Evolutionary conservation across 345 rosid species (phyloP).

Genomic region (Angophora floribunda): DNA sequence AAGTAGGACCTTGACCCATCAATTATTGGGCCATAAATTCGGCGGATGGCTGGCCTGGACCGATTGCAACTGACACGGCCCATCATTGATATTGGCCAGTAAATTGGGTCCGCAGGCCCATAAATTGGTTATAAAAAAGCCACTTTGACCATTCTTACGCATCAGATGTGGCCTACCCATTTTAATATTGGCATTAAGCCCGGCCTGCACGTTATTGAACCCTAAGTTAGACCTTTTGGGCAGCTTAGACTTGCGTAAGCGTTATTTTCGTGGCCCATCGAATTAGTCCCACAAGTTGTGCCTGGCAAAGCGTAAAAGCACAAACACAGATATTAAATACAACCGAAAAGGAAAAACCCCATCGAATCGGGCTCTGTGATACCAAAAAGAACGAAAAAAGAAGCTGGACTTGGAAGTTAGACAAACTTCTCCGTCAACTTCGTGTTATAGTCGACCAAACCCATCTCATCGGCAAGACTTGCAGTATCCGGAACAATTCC

Average conservation of each 20-base stretch:
- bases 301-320: background rate
- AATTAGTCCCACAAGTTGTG: background rate
- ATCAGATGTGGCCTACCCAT: background rate
- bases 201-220: background rate
- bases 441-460: background rate
- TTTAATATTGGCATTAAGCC: background rate
- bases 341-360: background rate
- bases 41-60: background rate
- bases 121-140: background rate
- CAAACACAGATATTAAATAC: background rate
- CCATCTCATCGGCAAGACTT: conserved; percentile 46
- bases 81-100: background rate
- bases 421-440: background rate
- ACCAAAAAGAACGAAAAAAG: too few relatives aligned
- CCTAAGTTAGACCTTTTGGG: background rate
- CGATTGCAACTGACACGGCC: background rate
- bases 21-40: background rate
- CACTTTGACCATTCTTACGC: background rate
- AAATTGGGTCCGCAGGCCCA: background rate
- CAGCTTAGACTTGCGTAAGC: background rate
- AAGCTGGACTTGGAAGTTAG: background rate
- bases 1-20: background rate
- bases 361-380: background rate
- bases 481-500: conserved; percentile 65
- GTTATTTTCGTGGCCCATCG: background rate